Evolutionary conservation across 192 early-diverging fungal species (phyloP).

Genomic region (Podila epigama): DNA sequence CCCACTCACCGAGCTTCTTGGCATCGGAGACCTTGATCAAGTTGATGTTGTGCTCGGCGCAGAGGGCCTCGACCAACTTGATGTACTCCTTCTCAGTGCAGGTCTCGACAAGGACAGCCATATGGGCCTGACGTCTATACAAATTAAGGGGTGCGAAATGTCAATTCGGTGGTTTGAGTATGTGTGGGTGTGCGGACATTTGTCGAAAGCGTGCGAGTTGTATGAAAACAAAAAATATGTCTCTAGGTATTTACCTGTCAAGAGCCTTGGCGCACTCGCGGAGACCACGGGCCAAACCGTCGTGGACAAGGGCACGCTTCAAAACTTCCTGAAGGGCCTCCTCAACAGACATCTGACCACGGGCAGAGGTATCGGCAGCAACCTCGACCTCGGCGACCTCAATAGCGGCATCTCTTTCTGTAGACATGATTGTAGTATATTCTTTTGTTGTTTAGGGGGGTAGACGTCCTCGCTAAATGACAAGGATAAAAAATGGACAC

Average conservation of each 20-base stretch:
- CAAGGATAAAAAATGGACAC: background rate
- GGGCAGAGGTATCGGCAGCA: constrained; percentile 72
- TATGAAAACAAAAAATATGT: background rate
- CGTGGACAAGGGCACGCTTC: constrained; percentile 93
- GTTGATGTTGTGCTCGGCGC: constrained; percentile 94
- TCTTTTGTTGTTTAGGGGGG: constrained; percentile 21
- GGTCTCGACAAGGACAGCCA: constrained; percentile 95
- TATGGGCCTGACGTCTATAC: constrained; percentile 87
- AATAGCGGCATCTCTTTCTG: constrained; percentile 75
- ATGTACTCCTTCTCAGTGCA: constrained; percentile 97
- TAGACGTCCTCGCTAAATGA: constrained; percentile 19
- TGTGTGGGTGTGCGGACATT: too few species aligned
- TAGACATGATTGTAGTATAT: background rate
- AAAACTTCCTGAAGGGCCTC: constrained; percentile 98
- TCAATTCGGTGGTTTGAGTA: background rate
- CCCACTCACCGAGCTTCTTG: background rate
- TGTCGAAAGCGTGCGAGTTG: too few species aligned
- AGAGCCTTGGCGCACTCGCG: constrained; percentile 97
- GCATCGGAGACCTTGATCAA: constrained; percentile 60
- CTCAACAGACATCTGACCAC: constrained; percentile 77
- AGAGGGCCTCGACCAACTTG: constrained; percentile 85
- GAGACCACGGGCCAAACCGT: constrained; percentile 97
- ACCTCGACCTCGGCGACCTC: constrained; percentile 69
- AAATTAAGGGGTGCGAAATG: too few species aligned
- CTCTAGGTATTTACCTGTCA: constrained; percentile 75